Evolutionary conservation across 2,329 filamentous ascomycete genomes (phyloP), one percentile per base, ranked within the genome.

Genomic region (Sphaerostilbella broomeana): DNA sequence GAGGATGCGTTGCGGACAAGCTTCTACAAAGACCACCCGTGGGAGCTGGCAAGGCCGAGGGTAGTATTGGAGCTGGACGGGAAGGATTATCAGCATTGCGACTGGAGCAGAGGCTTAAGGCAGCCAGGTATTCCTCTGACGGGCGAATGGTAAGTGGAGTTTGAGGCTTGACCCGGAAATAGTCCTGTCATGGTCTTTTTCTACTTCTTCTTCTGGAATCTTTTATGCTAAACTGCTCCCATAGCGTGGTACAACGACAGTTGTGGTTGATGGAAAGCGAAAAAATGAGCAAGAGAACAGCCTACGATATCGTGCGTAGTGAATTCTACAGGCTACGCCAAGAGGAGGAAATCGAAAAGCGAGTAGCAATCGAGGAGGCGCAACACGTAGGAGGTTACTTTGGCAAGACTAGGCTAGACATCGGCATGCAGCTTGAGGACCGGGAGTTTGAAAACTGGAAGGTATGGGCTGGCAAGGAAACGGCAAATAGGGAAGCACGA

Each of bases 1-100:
- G 92, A 98, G 61, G 92, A 98, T 63, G 64, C 68, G 44, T 70
- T 98, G 55, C 81, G 92, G 47, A 71, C 66, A 50, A 77, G 81
- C 19, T 98, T 97, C 67, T 98, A 86, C 69, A 79, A 74, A 55
- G 90, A 98, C 61, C 92, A 98, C 60, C 92, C 92, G 5, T 98
- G 92, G 92, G 92, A 98, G 65, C 68, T 98, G 56, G 92, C 92
- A 13, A 75, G 90, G 47, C 92, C 92, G 39, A 75, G 86, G 51
- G 72, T 95, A 43, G 70, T 98, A 32, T 67, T 97, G 8, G 92
- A 98, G 65, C 70, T 80, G 51, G 84, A 90, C 54, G 92, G 92
- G 38, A 84, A 83, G 57, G 90, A 98, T 56, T 70, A 77, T 36
- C 77, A 82, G 59, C 70, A 66, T 39, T 80, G 79, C 53, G 79